Percentiles rank a stretch among this genome's conserved stretches.
phyloP scores from a whole-genome alignment of 1,139 yeast genomes.

The Scheffersomyces cryptocercus region DNA sequence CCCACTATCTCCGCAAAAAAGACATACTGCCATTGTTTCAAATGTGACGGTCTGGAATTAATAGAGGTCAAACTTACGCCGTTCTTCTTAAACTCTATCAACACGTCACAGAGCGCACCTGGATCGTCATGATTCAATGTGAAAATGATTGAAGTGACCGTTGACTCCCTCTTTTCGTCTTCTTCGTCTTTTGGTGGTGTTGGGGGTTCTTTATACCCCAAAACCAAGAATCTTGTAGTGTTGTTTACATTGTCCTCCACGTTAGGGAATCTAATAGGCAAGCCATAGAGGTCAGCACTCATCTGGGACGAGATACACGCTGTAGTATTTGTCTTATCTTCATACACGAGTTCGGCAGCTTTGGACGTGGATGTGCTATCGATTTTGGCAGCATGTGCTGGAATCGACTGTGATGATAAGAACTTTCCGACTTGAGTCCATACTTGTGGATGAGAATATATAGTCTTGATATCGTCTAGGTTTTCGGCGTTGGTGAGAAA shows the following conservation, averaged over 20 bases:
- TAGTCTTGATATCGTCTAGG: constrained; percentile 46
- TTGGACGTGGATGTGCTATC: constrained; percentile 80
- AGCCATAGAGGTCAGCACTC: constrained; percentile 64
- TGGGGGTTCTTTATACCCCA: constrained; percentile 38
- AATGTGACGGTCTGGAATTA: constrained; percentile 68
- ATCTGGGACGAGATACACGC: constrained; percentile 54
- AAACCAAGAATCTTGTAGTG: constrained; percentile 80
- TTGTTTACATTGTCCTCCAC: constrained; percentile 75
- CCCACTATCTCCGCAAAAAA: constrained; percentile 72
- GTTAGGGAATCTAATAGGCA: constrained; percentile 55
- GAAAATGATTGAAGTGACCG: constrained; percentile 61
- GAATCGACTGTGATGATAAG: constrained; percentile 35
- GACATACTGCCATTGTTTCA: constrained; percentile 77
- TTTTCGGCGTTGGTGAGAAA: constrained; percentile 54
- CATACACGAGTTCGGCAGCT: constrained; percentile 69
- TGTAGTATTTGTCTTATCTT: constrained; percentile 35
- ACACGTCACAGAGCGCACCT: constrained; percentile 72
- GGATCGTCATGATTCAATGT: constrained; percentile 67
- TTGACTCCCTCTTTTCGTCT: constrained; percentile 5
- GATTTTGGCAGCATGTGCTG: constrained; percentile 42
- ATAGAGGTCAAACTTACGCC: constrained; percentile 71
- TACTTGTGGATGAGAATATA: constrained; percentile 95
- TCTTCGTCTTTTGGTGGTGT: constrained; percentile 5
- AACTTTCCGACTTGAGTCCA: constrained; percentile 87
- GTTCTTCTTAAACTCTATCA: constrained; percentile 57